phyloP scores from a whole-genome alignment of 495 filamentous ascomycete genomes.

The Hypoxylon cercidicola region DNA sequence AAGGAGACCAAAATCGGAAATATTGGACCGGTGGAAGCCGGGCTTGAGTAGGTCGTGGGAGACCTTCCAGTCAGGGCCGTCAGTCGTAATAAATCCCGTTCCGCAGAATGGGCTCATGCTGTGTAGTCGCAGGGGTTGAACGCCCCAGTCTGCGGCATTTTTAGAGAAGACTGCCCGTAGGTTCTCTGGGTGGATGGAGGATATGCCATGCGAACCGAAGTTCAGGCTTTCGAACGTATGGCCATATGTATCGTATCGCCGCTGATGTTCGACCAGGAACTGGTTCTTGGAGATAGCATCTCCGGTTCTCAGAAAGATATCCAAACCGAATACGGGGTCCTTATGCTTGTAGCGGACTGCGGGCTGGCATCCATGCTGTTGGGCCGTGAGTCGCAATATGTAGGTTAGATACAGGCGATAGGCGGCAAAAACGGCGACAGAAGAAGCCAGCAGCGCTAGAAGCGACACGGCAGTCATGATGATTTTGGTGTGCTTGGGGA shows the following conservation, averaged over 20 bases:
- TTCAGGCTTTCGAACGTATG: slow-evolving; percentile 37
- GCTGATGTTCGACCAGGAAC: slow-evolving; percentile 35
- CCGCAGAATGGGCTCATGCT: slow-evolving; percentile 47
- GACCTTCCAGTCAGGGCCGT: slow-evolving; percentile 54
- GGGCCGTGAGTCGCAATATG: slow-evolving; percentile 28
- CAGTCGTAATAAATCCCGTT: slow-evolving; percentile 53
- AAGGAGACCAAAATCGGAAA: slow-evolving; percentile 45
- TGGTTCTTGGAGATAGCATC: slow-evolving; percentile 39
- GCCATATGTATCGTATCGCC: slow-evolving; percentile 39
- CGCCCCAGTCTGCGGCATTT: slow-evolving; percentile 37
- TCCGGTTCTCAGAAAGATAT: slow-evolving; percentile 41
- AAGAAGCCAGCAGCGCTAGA: slow-evolving; percentile 27
- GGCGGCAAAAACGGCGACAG: slow-evolving; percentile 29
- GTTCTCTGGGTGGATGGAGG: slow-evolving; percentile 36
- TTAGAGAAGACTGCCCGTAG: slow-evolving; percentile 37
- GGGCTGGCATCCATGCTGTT: slow-evolving; percentile 43
- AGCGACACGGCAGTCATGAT: slow-evolving; percentile 35
- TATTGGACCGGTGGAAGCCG: slow-evolving; percentile 45
- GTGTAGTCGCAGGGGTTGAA: slow-evolving; percentile 33
- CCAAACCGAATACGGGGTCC: slow-evolving; percentile 46
- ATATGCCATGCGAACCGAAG: slow-evolving; percentile 30
- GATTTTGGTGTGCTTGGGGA: slow-evolving; percentile 23
- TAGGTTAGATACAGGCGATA: slow-evolving; percentile 36
- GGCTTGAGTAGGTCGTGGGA: slow-evolving; percentile 55
- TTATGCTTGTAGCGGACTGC: slow-evolving; percentile 44